Conservation (phyloP, 768 basidiomycete species). For the Psilocybe cubensis region DNA sequence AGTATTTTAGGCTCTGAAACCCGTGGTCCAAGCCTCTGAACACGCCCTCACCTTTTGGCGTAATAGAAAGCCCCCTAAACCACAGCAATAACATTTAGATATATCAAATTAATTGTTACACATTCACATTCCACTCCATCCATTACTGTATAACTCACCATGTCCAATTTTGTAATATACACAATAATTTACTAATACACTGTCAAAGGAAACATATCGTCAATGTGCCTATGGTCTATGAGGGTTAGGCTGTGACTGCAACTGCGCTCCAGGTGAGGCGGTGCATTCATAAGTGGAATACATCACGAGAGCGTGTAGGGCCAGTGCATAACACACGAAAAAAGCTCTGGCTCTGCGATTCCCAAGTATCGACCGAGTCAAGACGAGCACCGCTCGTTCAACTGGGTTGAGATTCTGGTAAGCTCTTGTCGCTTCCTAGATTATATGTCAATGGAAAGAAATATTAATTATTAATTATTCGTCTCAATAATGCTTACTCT, state of each 20-base stretch:
- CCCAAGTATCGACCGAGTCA: constrained; percentile 86
- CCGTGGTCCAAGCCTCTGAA: constrained; percentile 71
- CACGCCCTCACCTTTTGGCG: constrained; percentile 69
- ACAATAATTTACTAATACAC: constrained; percentile 31
- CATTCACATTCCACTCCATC: neutral
- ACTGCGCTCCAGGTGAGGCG: constrained; percentile 47
- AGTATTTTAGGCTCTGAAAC: constrained; percentile 69
- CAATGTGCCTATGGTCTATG: constrained; percentile 30
- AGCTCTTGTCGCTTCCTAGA: constrained; percentile 91
- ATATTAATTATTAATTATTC: too few relatives aligned
- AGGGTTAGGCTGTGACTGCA: constrained; percentile 57
- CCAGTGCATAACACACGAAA: constrained; percentile 86
- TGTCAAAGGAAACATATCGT: constrained; percentile 8
- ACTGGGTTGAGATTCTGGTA: constrained; percentile 91
- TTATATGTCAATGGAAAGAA: neutral
- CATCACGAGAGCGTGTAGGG: constrained; percentile 80
- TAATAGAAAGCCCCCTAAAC: constrained; percentile 36
- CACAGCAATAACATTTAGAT: constrained; percentile 8
- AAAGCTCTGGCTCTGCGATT: constrained; percentile 89
- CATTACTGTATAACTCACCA: constrained; percentile 16
- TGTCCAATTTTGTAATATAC: constrained; percentile 23
- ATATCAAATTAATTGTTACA: constrained; percentile 8
- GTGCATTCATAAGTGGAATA: constrained; percentile 80
- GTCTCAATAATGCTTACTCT: constrained; percentile 66
- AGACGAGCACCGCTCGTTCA: constrained; percentile 82